These are phyloP conservation scores for Gliomastix tumulicola DNA, from an alignment of 2,329 filamentous ascomycete species.

Conservation along the genomic window DNA sequence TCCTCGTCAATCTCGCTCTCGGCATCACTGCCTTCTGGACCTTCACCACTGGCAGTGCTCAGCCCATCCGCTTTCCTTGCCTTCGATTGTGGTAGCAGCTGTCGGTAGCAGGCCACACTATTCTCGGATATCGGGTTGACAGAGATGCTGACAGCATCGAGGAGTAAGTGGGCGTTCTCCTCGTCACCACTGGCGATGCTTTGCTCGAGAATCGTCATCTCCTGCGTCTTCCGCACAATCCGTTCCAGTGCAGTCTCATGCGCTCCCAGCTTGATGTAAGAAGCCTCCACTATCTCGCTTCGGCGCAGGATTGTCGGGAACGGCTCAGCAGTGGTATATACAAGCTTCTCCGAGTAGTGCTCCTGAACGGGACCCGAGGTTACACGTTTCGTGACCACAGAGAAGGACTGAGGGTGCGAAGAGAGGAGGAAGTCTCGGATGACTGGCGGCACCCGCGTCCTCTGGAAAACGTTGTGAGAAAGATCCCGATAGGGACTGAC, in stretches of 20 bases:
- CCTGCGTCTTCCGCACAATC: constrained; percentile 83
- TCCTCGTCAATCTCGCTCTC: constrained; percentile 31
- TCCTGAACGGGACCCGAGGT: constrained; percentile 63
- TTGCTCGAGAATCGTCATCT: constrained; percentile 71
- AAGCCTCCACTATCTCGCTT: constrained; percentile 70
- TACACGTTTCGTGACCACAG: constrained; percentile 65
- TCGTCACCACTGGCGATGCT: constrained; percentile 67
- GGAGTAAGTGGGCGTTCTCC: constrained; percentile 58
- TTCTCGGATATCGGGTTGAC: constrained; percentile 69
- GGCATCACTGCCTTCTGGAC: constrained; percentile 20
- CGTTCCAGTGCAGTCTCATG: constrained; percentile 87
- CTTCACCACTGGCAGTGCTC: constrained; percentile 28
- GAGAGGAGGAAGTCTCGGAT: constrained; percentile 83
- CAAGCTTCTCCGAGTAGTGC: constrained; percentile 74
- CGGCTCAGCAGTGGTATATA: constrained; percentile 76
- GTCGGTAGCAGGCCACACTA: constrained; percentile 72
- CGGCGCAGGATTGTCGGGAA: constrained; percentile 89
- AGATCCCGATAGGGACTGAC: constrained; percentile 80
- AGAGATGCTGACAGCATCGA: constrained; percentile 71
- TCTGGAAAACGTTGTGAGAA: constrained; percentile 76
- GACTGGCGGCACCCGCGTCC: constrained; percentile 73
- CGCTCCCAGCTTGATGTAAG: constrained; percentile 61
- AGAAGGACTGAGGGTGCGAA: constrained; percentile 71
- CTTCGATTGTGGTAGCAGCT: constrained; percentile 54
- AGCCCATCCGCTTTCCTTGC: too few relatives aligned